Base-by-base conservation (phyloP, 495 filamentous ascomycete species). In the Aspergillus conjunctus region DNA sequence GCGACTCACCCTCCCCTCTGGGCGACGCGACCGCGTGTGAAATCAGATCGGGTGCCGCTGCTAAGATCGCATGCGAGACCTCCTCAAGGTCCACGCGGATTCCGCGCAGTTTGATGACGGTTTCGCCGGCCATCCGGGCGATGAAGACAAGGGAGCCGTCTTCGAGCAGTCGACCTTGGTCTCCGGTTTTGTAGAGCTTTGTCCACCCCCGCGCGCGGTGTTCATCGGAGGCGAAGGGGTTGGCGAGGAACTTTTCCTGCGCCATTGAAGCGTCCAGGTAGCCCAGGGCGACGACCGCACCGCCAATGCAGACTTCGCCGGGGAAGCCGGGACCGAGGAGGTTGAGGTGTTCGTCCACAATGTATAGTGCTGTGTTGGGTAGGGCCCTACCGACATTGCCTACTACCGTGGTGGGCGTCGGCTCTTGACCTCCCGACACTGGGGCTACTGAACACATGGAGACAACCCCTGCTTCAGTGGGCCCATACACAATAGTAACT, bases 61-160 rank as follows among this genome's bases (percentile, higher is more conserved):
- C 10, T 3, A 80, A 1, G 0, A 83, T 67, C 3, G 64, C 56
- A 0, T 34, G n/a, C 51, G 80, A 79, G 6, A 85, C 64, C 0
- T 84, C 83, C 4, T 61, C 31, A 0, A 86, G 67, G 1, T 86
- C 81, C 4, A 84, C 74, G 0, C 83, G 81, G 2, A 80, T 10
- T 0, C 83, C 83, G 3, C 75, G 68, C 0, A 86, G 43, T 58
- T 86, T 85, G 48, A 83, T 63, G 55, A 80, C 76, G 0, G 69
- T 75, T 55, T 79, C 75, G 14, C 73, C 75, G 5, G 59, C 71
- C 1, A 76, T 70, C 1, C 78, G 65, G 0, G 74, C 72, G 4
- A 66, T 8, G 20, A 67, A 54, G 0, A 66, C 44, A 15, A 81
- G 45, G 0, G 63, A 26, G 4, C 78, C 75, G 58, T 77, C 71